These are phyloP conservation scores for Clonostachys solani DNA, from an alignment of 2,329 filamentous ascomycete species.

Conservation along the genomic window DNA sequence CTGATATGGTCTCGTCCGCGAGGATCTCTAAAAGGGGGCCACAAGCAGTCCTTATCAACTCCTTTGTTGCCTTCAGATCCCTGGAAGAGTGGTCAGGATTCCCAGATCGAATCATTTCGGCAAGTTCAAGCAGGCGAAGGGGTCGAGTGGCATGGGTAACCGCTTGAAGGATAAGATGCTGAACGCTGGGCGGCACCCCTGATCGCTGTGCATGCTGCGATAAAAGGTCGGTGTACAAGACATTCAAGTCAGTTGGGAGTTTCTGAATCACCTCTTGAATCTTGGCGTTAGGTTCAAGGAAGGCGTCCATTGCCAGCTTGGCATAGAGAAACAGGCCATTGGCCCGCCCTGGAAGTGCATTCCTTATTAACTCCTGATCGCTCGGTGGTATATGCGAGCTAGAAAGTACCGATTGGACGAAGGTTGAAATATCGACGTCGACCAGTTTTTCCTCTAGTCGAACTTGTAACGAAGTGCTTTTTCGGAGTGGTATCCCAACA, in stretches of 20 bases:
- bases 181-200: background rate
- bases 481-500: background rate
- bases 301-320: background rate
- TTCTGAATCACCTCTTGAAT: background rate
- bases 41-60: background rate
- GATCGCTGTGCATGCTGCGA: background rate
- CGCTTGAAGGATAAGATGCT: background rate
- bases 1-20: background rate
- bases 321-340: background rate
- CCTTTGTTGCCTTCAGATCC: background rate
- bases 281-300: background rate
- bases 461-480: background rate
- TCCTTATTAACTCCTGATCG: background rate
- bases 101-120: background rate
- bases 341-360: background rate
- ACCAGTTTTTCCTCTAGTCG: background rate
- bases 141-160: background rate
- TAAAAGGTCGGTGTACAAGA: background rate
- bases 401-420: background rate
- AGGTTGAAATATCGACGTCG: background rate
- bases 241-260: background rate
- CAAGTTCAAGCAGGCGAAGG: background rate
- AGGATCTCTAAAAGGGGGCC: background rate
- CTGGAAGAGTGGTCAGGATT: background rate
- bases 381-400: background rate